Evolutionary conservation across 2,329 filamentous ascomycete species (phyloP).

Genomic region (Diaporthe citri): DNA sequence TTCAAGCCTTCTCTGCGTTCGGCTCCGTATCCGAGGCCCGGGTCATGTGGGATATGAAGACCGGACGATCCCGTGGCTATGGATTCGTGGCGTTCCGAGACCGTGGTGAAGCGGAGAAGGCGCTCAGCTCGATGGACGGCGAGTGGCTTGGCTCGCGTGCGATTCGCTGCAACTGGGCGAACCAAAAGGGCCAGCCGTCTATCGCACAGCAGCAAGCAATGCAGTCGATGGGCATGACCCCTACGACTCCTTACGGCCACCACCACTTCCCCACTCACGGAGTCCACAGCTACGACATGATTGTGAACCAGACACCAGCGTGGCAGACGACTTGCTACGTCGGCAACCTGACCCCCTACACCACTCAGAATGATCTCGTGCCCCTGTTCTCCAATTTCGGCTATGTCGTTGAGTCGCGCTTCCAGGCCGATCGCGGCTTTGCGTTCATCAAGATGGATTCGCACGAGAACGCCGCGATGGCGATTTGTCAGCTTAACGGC

Average conservation of each 20-base stretch:
- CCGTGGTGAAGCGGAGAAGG: conserved; percentile 92
- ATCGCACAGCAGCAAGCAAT: conserved; percentile 98
- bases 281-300: conserved; percentile 97
- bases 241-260: conserved; percentile 94
- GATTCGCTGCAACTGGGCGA: conserved; percentile 99
- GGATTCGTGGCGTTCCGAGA: conserved; percentile 98
- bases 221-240: conserved; percentile 97
- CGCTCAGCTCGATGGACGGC: conserved; percentile 96
- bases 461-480: conserved; percentile 98
- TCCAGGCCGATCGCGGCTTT: conserved; percentile 97
- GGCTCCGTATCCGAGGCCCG: conserved; percentile 96
- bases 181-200: conserved; percentile 99
- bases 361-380: conserved; percentile 95
- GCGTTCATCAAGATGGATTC: conserved; percentile 99
- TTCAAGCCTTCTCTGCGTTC: conserved; percentile 95
- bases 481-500: conserved; percentile 96
- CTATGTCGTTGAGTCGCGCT: conserved; percentile 95
- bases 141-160: conserved; percentile 98
- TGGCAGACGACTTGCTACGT: conserved; percentile 99
- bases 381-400: conserved; percentile 99
- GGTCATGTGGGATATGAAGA: conserved; percentile 99
- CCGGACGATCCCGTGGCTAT: conserved; percentile 94
- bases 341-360: conserved; percentile 97
- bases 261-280: conserved; percentile 98
- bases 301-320: conserved; percentile 91